Evolutionary conservation across 345 rosid species (phyloP).

Genomic region (Populus alba): DNA sequence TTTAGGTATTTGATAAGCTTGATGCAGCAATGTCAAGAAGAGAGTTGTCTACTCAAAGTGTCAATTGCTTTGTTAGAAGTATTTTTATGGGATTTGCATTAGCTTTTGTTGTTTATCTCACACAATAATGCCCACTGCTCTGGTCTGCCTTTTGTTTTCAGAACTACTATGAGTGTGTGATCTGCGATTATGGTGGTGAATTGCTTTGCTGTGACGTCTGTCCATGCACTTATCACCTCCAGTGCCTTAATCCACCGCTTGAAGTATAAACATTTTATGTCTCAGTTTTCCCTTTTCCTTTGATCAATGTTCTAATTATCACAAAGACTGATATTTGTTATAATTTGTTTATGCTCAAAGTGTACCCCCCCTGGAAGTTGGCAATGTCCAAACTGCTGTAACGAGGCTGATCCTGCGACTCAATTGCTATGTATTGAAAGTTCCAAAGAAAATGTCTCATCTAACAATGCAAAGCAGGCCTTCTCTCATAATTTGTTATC

Average conservation of each 20-base stretch:
- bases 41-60: no score
- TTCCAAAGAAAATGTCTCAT: not conserved
- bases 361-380: conserved; percentile 8
- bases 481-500: not conserved
- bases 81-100: not conserved
- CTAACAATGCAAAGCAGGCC: not conserved
- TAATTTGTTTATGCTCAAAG: not conserved
- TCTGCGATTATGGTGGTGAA: conserved; percentile 7
- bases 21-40: no score
- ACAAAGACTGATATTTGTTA: not conserved
- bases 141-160: not conserved
- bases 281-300: not conserved
- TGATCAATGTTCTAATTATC: not conserved
- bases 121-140: not conserved
- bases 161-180: conserved; percentile 7
- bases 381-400: conserved; percentile 11
- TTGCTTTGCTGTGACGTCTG: conserved; percentile 18
- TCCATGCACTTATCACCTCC: conserved; percentile 10
- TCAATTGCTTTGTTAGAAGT: no score
- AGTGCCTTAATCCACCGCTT: conserved; percentile 12
- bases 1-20: no score
- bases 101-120: not conserved
- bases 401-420: not conserved
- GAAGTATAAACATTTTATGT: conserved; percentile 1
- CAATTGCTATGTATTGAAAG: not conserved